Evolutionary conservation across 805 yeast species (phyloP).

Genomic region (Millerozyma miso): DNA sequence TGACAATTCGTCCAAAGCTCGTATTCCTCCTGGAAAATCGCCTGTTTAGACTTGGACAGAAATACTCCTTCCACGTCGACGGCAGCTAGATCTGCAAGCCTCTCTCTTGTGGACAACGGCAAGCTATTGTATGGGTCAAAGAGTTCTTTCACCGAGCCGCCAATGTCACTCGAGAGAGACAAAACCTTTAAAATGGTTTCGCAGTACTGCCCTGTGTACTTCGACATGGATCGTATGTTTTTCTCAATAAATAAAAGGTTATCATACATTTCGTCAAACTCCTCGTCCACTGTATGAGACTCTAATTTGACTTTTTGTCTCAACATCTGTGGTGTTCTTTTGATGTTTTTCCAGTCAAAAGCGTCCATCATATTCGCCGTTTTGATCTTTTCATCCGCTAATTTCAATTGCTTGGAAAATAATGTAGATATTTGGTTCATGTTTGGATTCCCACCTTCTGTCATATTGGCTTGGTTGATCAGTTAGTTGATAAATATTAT

Average conservation of each 20-base stretch:
- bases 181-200: conserved; percentile 7
- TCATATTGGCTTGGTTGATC: too few relatives aligned
- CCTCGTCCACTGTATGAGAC: conserved; percentile 34
- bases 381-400: conserved; percentile 8
- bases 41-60: conserved; percentile 5
- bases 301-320: conserved; percentile 23
- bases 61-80: conserved; percentile 2
- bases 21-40: conserved; percentile 10
- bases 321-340: conserved; percentile 28
- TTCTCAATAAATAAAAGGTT: conserved; percentile 14
- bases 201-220: conserved; percentile 10
- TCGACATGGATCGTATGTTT: conserved; percentile 12
- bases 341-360: conserved; percentile 23
- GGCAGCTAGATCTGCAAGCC: conserved; percentile 3
- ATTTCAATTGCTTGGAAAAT: conserved; percentile 6
- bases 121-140: conserved; percentile 20
- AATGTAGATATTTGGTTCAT: conserved; percentile 4
- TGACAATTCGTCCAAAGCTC: conserved; percentile 17
- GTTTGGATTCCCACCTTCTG: not conserved
- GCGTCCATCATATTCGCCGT: conserved; percentile 7
- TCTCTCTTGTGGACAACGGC: conserved; percentile 5
- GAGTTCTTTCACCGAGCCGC: conserved; percentile 14
- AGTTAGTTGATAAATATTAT: not conserved
- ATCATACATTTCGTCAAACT: conserved; percentile 26
- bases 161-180: conserved; percentile 10